Conservation (phyloP, 306 rosid genomes). For the Elaeagnus macrophylla region DNA sequence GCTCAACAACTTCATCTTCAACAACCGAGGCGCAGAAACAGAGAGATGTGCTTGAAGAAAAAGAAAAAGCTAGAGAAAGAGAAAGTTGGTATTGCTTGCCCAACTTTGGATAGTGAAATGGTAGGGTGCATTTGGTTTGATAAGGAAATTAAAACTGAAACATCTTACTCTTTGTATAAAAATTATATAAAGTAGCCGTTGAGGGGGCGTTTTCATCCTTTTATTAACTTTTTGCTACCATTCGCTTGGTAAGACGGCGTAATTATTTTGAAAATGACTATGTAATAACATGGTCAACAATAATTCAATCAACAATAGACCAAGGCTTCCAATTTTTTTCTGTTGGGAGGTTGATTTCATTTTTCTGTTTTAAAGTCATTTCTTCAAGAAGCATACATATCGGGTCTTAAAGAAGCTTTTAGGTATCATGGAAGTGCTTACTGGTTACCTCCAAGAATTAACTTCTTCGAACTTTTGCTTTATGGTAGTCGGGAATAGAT, state of each 20-base stretch:
- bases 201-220: constrained; percentile 44
- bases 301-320: constrained; percentile 5
- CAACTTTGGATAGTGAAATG: constrained; percentile 27
- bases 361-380: constrained; percentile 19
- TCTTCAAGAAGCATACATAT: constrained; percentile 2
- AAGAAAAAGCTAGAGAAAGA: constrained; percentile 40
- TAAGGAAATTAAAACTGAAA: constrained; percentile 52
- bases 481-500: no score
- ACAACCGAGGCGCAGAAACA: constrained; percentile 21
- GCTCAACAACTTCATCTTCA: constrained; percentile 41
- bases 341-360: constrained; percentile 8
- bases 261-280: constrained; percentile 30
- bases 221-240: constrained; percentile 3
- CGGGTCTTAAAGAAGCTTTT: neutral
- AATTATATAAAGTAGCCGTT: constrained; percentile 33
- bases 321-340: neutral
- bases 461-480: no score
- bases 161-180: constrained; percentile 14
- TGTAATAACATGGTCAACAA: constrained; percentile 9
- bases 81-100: constrained; percentile 49
- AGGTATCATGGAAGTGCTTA: no score
- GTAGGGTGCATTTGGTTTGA: constrained; percentile 33
- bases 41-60: constrained; percentile 63
- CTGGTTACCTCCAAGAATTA: no score
- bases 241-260: constrained; percentile 22